phyloP scores from a whole-genome alignment of 1,284 basidiomycete species.

The Sphagnurus paluster region DNA sequence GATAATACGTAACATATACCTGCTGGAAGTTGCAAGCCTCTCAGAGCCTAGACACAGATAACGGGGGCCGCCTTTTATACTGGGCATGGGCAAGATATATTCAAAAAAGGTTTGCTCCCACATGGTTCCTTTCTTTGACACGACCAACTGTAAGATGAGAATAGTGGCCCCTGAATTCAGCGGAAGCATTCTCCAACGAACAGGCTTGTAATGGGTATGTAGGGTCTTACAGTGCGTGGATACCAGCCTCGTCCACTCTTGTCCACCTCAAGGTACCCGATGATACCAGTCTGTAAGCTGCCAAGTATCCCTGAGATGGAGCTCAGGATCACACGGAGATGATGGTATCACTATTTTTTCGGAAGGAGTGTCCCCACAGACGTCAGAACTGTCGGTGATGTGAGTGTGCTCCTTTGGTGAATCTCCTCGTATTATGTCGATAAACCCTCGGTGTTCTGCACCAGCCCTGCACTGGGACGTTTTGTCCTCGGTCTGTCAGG shows the following conservation, averaged over 20 bases:
- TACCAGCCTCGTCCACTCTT: background rate
- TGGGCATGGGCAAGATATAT: too few relatives aligned
- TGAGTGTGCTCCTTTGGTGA: slow-evolving; percentile 10
- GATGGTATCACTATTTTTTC: slow-evolving; percentile 9
- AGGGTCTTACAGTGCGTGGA: background rate
- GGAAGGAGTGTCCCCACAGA: background rate
- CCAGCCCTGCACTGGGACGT: background rate
- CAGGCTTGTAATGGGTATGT: background rate
- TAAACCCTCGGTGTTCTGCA: slow-evolving; percentile 12
- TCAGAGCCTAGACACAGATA: too few relatives aligned
- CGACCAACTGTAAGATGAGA: too few relatives aligned
- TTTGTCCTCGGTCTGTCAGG: slow-evolving; percentile 11
- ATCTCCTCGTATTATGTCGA: background rate
- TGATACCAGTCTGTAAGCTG: slow-evolving; percentile 1
- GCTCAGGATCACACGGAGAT: slow-evolving; percentile 1
- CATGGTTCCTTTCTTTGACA: too few relatives aligned
- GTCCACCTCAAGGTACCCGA: slow-evolving; percentile 15
- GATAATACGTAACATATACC: too few relatives aligned
- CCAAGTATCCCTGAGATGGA: slow-evolving; percentile 2
- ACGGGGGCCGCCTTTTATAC: too few relatives aligned
- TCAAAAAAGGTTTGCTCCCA: too few relatives aligned
- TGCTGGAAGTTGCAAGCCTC: too few relatives aligned
- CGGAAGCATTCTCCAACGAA: background rate
- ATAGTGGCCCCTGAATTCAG: too few relatives aligned
- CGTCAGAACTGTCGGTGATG: background rate